Evolutionary conservation across 1,284 basidiomycete species (phyloP).

Genomic region (Puccinia polysora): DNA sequence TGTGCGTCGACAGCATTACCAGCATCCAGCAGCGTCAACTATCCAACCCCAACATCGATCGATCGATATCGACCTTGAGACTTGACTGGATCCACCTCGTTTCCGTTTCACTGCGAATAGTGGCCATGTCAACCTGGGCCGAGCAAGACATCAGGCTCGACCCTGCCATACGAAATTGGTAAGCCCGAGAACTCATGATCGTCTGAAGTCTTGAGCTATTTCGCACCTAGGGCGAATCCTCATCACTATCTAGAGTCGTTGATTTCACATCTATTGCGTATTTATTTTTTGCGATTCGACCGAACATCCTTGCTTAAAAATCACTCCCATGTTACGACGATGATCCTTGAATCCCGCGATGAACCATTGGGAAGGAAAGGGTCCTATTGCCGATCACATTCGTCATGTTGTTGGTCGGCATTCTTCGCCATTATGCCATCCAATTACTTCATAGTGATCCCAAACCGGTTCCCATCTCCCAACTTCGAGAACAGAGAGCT

Average conservation of each 20-base stretch:
- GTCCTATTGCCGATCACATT: conserved; percentile 92
- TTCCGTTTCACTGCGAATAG: no score
- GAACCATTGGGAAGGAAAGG: conserved; percentile 56
- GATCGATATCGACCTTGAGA: no score
- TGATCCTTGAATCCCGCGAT: no score
- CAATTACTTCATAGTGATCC: conserved; percentile 65
- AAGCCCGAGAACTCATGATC: background rate
- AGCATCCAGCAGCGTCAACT: no score
- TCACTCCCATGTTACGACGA: no score
- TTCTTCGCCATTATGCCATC: conserved; percentile 89
- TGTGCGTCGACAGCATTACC: no score
- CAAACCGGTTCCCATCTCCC: background rate
- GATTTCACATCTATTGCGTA: background rate
- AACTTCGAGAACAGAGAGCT: conserved; percentile 21
- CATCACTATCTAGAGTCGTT: background rate
- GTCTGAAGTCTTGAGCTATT: background rate
- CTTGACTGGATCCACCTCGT: no score
- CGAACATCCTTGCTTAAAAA: no score
- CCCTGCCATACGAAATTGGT: conserved; percentile 36
- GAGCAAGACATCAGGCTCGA: conserved; percentile 35
- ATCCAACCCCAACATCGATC: no score
- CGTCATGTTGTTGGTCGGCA: conserved; percentile 95
- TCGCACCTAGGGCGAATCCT: background rate
- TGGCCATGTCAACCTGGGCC: conserved; percentile 19
- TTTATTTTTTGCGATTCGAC: background rate